Base-by-base conservation (phyloP, 371 early-diverging fungal species). In the Mortierella sp. region DNA sequence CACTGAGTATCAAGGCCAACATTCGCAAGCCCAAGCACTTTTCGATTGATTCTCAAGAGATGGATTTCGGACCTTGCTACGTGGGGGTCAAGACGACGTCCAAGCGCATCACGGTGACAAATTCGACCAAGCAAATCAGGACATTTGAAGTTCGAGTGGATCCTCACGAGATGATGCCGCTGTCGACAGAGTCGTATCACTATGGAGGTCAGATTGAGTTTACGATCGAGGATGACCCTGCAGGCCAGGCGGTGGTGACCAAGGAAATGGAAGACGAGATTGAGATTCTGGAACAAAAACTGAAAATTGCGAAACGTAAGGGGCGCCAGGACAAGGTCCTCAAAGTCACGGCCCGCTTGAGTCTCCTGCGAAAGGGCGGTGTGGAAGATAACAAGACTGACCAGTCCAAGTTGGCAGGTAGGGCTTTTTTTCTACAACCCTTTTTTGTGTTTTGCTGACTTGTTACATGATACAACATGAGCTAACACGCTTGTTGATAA, bases 241-340 rank as follows among this genome's bases (percentile, higher is more conserved):
- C 83, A 46, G 81, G 82, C 14, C 83, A 85, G 31, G 81, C 87
- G 5, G 65, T 83, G 9, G 79, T 95, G 16, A 85, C 92, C 14
- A 87, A 92, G 62, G 95, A 94, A 54, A 90, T 89, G 37, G 95
- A 96, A 82, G 98, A 98, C 79, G 87, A 95, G 74, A 94, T 98
- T 45, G 99, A 98, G 83, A 85, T 90, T 45, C 63, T 97, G 62
- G 96, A 98, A 79, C 98, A 98, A 63, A 98, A 98, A 79, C 83
- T 98, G 34, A 98, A 98, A 80, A 98, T 98, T 76, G 98, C 98
- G 0, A 86, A 83, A 48, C 87, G 98, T 47, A 98, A 98, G 76
- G 94, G 93, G 17, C 88, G 90, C 12, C 83, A 86, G 3, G 98
- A 98, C 28, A 98, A 98, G 78, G 89, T 93, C 3, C 85, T 90